Evolutionary conservation across 2,329 filamentous ascomycete genomes (phyloP).

Genomic region (Venturia asperata): DNA sequence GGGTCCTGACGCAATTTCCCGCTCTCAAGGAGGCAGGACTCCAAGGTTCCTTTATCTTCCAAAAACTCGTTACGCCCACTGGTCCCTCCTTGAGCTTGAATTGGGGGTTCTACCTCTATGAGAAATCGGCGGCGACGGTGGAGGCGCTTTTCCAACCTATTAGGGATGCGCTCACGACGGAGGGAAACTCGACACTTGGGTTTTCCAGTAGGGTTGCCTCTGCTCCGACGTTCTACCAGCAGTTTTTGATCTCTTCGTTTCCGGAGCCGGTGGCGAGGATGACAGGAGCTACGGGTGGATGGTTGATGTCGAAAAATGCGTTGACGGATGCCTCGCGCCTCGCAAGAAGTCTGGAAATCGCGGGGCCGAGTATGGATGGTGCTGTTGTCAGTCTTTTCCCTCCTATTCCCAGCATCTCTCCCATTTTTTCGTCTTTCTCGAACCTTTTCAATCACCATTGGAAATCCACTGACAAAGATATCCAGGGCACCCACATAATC

Average conservation of each 20-base stretch:
- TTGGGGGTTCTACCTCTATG: constrained; percentile 10
- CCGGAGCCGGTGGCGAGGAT: constrained; percentile 1
- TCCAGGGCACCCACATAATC: constrained; percentile 8
- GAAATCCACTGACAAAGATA: no score
- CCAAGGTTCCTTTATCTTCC: constrained; percentile 11
- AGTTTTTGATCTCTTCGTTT: constrained; percentile 1
- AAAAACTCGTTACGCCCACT: neutral
- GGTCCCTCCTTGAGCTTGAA: neutral
- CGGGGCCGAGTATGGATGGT: constrained; percentile 13
- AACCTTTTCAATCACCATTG: no score
- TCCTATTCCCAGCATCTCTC: neutral
- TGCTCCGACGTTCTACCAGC: constrained; percentile 13
- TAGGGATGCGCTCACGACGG: neutral
- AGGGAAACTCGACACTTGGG: neutral
- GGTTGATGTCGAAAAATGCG: constrained; percentile 7
- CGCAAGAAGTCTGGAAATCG: constrained; percentile 5
- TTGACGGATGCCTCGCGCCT: constrained; percentile 4
- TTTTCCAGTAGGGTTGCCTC: neutral
- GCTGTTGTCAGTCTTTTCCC: neutral
- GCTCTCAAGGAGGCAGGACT: constrained; percentile 15
- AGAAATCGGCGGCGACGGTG: neutral
- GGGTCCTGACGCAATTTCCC: constrained; percentile 16
- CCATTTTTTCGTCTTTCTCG: neutral
- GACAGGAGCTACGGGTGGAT: neutral
- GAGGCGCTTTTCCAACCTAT: constrained; percentile 1